Conservation (phyloP, 2,329 filamentous ascomycete species). For the Beauveria sp. region DNA sequence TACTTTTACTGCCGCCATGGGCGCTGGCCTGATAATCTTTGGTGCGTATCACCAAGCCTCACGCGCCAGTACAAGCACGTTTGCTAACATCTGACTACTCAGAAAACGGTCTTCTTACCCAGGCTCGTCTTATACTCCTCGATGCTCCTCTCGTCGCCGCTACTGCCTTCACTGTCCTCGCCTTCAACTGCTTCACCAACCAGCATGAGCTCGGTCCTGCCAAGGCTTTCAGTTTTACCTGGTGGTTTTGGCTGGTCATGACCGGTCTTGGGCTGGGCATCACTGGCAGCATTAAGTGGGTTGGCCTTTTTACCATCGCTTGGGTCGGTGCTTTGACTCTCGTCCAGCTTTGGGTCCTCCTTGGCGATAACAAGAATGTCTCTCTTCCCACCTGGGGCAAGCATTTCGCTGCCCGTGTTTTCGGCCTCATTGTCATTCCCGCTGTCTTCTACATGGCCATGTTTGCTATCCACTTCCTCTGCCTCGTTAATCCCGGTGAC, state of each 20-base stretch:
- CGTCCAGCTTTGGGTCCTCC: constrained; percentile 88
- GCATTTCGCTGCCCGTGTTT: constrained; percentile 83
- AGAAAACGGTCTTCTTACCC: constrained; percentile 95
- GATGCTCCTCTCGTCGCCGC: constrained; percentile 92
- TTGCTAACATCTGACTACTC: constrained; percentile 21
- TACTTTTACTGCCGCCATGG: constrained; percentile 75
- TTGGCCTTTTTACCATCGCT: constrained; percentile 95
- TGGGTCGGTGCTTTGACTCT: constrained; percentile 92
- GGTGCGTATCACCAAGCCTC: constrained; percentile 47
- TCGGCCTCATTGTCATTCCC: constrained; percentile 88
- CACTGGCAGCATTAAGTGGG: constrained; percentile 96
- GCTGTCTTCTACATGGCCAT: constrained; percentile 88
- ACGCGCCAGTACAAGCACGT: not conserved
- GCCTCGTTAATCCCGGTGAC: constrained; percentile 88
- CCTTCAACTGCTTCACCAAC: constrained; percentile 91
- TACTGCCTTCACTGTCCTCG: constrained; percentile 82
- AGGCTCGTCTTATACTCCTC: constrained; percentile 90
- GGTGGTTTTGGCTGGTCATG: constrained; percentile 96
- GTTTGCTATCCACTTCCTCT: constrained; percentile 95
- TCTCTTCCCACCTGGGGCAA: constrained; percentile 83
- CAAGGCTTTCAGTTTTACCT: constrained; percentile 79
- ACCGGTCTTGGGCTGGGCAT: constrained; percentile 83
- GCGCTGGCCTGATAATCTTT: constrained; percentile 82
- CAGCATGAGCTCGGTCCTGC: constrained; percentile 88
- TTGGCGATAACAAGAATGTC: constrained; percentile 82